These are phyloP conservation scores for Stephanodiscus triporus DNA, from an alignment of 108 stramenopile species.

Conservation along the genomic window DNA sequence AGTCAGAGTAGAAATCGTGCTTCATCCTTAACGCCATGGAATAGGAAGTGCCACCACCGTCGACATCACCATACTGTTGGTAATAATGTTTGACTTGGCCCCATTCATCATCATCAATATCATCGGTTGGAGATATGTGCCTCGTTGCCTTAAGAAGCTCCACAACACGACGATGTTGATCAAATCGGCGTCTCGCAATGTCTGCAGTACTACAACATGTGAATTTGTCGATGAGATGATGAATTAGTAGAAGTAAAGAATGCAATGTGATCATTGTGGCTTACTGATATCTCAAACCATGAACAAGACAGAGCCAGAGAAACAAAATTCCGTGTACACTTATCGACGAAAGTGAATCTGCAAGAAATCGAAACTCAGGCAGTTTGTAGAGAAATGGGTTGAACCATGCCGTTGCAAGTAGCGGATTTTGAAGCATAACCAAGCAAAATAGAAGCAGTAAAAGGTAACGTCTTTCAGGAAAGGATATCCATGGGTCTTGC, in stretches of 20 bases:
- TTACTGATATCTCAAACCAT: conserved; percentile 79
- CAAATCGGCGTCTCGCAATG: conserved; percentile 53
- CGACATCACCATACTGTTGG: conserved; percentile 72
- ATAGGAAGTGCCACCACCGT: conserved; percentile 56
- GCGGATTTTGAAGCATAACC: conserved; percentile 74
- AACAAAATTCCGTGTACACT: conserved; percentile 76
- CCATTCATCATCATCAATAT: conserved; percentile 41
- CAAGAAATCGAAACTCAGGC: conserved; percentile 48
- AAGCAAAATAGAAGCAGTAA: conserved; percentile 63
- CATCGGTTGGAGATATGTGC: conserved; percentile 49
- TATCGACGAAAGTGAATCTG: conserved; percentile 67
- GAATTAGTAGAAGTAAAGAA: conserved; percentile 4
- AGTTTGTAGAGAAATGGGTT: conserved; percentile 50
- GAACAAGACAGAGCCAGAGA: conserved; percentile 74
- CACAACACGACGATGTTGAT: conserved; percentile 68
- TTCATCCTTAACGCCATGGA: conserved; percentile 56
- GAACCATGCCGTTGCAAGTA: conserved; percentile 60
- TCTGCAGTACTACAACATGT: conserved; percentile 56
- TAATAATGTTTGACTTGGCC: conserved; percentile 54
- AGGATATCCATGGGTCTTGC: conserved; percentile 76
- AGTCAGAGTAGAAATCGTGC: conserved; percentile 69
- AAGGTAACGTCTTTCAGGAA: conserved; percentile 81
- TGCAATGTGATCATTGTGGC: conserved; percentile 13
- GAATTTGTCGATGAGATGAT: background rate
- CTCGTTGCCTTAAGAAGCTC: conserved; percentile 63